A percentile compares a stretch with the other conserved stretches of the same genome.
Evolutionary conservation across 2,329 filamentous ascomycete genomes (phyloP).

Genomic region (Botrytis sinoallii): DNA sequence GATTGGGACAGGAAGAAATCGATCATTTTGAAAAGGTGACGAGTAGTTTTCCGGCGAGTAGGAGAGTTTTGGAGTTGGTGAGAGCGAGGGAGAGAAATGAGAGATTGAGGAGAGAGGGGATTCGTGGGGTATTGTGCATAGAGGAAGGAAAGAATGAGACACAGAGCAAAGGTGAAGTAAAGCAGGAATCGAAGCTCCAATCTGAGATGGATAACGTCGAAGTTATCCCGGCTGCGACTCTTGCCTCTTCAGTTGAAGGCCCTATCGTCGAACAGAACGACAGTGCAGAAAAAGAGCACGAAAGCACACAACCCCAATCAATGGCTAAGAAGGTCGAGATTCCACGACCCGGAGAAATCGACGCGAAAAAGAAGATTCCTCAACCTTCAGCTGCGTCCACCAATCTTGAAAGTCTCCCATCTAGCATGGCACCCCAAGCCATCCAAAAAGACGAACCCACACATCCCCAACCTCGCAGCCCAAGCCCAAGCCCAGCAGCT

Average conservation of each 20-base stretch:
- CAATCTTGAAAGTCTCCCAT: accelerated
- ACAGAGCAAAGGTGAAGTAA: not conserved
- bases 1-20: not conserved
- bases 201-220: accelerated
- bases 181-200: accelerated
- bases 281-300: not conserved
- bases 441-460: too few relatives aligned
- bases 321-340: not conserved
- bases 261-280: not conserved
- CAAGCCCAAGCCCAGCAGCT: too few relatives aligned
- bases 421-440: too few relatives aligned
- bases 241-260: not conserved
- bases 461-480: too few relatives aligned
- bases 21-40: not conserved
- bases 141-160: accelerated
- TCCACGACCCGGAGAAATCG: not conserved
- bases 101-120: too few relatives aligned
- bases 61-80: not conserved
- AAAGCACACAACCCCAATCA: accelerated
- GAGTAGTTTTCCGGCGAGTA: not conserved
- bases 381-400: not conserved
- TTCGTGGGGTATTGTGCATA: too few relatives aligned
- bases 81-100: not conserved
- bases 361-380: accelerated
- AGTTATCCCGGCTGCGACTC: not conserved